phyloP scores from a whole-genome alignment of 257 asterid species.

The Paraleonurus japonicus region DNA sequence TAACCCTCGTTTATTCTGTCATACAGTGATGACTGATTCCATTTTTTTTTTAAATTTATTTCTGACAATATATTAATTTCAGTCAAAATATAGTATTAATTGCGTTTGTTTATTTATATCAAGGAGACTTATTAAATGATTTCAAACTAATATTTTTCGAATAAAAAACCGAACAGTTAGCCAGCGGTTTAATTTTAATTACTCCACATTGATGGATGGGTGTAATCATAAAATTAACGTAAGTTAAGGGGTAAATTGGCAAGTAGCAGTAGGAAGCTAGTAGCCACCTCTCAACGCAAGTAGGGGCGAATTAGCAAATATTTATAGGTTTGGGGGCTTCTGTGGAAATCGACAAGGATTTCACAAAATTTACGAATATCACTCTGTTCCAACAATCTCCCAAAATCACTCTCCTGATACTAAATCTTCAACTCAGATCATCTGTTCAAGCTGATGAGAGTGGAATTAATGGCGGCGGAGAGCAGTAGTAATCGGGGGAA shows the following conservation, averaged over 20 bases:
- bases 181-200: no score
- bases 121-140: no score
- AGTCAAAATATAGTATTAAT: no score
- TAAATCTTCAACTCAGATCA: slow-evolving; percentile 21
- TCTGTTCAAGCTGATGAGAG: slow-evolving; percentile 33
- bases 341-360: slow-evolving; percentile 15
- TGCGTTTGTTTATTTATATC: no score
- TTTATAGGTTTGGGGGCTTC: slow-evolving; percentile 5
- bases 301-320: slow-evolving; percentile 10
- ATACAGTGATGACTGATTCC: no score
- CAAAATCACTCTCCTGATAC: slow-evolving; percentile 18
- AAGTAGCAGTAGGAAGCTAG: background rate
- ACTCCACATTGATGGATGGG: no score
- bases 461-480: slow-evolving; percentile 74
- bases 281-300: background rate
- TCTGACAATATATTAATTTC: no score
- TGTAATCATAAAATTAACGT: background rate
- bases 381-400: slow-evolving; percentile 26
- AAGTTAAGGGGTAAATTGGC: background rate
- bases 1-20: no score
- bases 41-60: no score
- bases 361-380: slow-evolving; percentile 27
- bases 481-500: slow-evolving; percentile 48
- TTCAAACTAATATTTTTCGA: no score
- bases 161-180: no score